Evolutionary conservation across 176 grass and related monocot genomes (phyloP).

Genomic region (Phoenix roebelenii): DNA sequence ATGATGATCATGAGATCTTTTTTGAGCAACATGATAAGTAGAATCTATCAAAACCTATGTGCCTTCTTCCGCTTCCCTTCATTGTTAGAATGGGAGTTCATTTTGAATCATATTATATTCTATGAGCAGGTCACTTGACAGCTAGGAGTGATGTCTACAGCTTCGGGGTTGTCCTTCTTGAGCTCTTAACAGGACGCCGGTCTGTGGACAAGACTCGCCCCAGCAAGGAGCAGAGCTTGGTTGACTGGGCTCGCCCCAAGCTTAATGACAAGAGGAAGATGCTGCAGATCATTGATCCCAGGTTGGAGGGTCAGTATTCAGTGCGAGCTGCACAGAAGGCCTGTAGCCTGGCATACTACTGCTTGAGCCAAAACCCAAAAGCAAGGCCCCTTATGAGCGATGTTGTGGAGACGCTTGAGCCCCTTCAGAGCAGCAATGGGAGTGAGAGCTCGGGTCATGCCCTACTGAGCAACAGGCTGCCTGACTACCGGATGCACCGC

Average conservation of each 20-base stretch:
- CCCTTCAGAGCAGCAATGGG: conserved; percentile 45
- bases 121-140: conserved; percentile 75
- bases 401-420: conserved; percentile 75
- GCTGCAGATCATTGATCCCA: conserved; percentile 70
- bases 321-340: conserved; percentile 78
- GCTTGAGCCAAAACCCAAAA: conserved; percentile 91
- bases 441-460: conserved; percentile 25
- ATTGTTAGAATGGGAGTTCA: too few relatives aligned
- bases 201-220: conserved; percentile 89
- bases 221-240: conserved; percentile 89
- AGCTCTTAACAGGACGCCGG: conserved; percentile 81
- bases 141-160: conserved; percentile 94
- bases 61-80: too few relatives aligned
- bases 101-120: too few relatives aligned
- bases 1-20: too few relatives aligned
- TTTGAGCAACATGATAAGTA: too few relatives aligned
- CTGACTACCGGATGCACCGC: conserved; percentile 42
- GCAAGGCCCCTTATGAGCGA: conserved; percentile 94
- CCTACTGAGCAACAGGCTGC: conserved; percentile 21
- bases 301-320: conserved; percentile 71
- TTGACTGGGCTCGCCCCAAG: conserved; percentile 86
- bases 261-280: conserved; percentile 85
- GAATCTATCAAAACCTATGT: too few relatives aligned
- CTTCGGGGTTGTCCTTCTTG: conserved; percentile 84
- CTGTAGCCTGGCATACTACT: conserved; percentile 91